Evolutionary conservation across 2,329 filamentous ascomycete species (phyloP).

Genomic region (Calonectria leucothoes): DNA sequence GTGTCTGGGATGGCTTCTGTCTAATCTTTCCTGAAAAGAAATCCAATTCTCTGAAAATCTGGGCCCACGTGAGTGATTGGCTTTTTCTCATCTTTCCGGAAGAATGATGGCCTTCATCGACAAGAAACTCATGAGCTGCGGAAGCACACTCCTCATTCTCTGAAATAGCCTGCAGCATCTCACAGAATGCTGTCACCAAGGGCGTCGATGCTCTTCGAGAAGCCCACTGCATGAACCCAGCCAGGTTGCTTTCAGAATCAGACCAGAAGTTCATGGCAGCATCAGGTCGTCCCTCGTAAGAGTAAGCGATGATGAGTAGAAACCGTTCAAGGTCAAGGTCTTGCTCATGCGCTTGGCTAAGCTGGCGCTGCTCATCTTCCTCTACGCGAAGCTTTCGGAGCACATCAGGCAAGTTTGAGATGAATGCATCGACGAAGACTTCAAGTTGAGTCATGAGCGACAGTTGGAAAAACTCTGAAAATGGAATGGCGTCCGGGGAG

Average conservation of each 20-base stretch:
- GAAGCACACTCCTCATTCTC: slow-evolving; percentile 85
- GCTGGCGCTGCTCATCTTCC: slow-evolving; percentile 86
- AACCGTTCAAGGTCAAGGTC: slow-evolving; percentile 88
- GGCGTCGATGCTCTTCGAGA: slow-evolving; percentile 94
- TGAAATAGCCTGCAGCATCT: slow-evolving; percentile 92
- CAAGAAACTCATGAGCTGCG: slow-evolving; percentile 86
- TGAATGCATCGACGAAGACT: slow-evolving; percentile 89
- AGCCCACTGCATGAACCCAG: slow-evolving; percentile 97
- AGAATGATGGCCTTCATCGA: slow-evolving; percentile 83
- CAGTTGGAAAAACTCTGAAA: slow-evolving; percentile 78
- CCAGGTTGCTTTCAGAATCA: slow-evolving; percentile 91
- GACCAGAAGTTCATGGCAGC: slow-evolving; percentile 91
- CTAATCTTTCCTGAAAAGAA: slow-evolving; percentile 85
- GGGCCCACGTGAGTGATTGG: slow-evolving; percentile 89
- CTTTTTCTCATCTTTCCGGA: slow-evolving; percentile 84
- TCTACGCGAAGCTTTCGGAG: slow-evolving; percentile 86
- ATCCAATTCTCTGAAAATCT: slow-evolving; percentile 90
- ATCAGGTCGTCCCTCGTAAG: slow-evolving; percentile 87
- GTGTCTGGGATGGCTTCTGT: slow-evolving; percentile 70
- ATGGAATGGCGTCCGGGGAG: slow-evolving; percentile 73
- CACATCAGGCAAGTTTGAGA: slow-evolving; percentile 94
- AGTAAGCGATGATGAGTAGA: slow-evolving; percentile 89
- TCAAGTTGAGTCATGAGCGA: slow-evolving; percentile 86
- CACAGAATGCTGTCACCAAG: slow-evolving; percentile 95
- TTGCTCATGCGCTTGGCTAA: slow-evolving; percentile 73